These are phyloP conservation scores for Trichophyton rubrum DNA, from an alignment of 2,329 filamentous ascomycete species.

Conservation along the genomic window DNA sequence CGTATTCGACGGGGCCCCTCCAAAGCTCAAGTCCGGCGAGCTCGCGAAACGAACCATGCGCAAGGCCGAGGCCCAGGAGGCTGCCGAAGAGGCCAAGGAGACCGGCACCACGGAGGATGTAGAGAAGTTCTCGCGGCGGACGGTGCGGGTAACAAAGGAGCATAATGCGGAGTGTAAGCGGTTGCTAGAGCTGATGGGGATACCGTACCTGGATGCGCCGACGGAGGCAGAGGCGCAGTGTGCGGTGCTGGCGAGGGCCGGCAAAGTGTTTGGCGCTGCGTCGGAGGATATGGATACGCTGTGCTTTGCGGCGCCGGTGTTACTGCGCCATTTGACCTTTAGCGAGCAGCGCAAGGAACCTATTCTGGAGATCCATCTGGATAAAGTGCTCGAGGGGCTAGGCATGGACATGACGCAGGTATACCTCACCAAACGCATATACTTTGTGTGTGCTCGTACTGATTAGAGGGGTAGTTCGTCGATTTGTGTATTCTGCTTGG, in stretches of 20 bases:
- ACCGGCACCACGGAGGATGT: constrained; percentile 95
- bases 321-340: constrained; percentile 87
- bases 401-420: constrained; percentile 80
- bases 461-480: constrained; percentile 56
- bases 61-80: constrained; percentile 82
- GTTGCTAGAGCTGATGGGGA: constrained; percentile 85
- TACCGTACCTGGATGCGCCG: constrained; percentile 87
- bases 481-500: constrained; percentile 95
- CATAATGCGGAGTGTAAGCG: constrained; percentile 92
- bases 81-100: constrained; percentile 89
- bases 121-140: constrained; percentile 90
- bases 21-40: constrained; percentile 95
- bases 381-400: constrained; percentile 74
- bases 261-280: constrained; percentile 92
- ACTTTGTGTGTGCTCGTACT: background rate
- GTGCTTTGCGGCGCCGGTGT: constrained; percentile 83
- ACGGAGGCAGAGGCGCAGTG: constrained; percentile 98
- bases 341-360: constrained; percentile 96
- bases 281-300: constrained; percentile 99
- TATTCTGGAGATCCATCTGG: constrained; percentile 85
- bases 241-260: constrained; percentile 72
- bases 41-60: constrained; percentile 91
- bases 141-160: constrained; percentile 87
- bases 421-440: constrained; percentile 12
- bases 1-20: constrained; percentile 92